phyloP scores from a whole-genome alignment of 2,329 filamentous ascomycete genomes.

The Apiospora pterosperma region DNA sequence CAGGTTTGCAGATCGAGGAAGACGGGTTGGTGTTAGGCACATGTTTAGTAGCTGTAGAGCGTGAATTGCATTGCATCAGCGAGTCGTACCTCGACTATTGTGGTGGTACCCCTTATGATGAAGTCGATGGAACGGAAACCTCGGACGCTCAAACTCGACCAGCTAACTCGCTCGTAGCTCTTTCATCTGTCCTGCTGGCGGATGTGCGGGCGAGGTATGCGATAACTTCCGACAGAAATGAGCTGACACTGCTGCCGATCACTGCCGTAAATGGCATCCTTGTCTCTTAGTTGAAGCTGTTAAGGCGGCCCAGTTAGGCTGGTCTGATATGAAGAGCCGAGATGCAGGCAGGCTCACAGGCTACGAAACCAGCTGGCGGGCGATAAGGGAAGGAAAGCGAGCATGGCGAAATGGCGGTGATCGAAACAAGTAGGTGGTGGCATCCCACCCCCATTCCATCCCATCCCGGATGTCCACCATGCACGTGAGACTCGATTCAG shows the following conservation, averaged over 20 bases:
- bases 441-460: not conserved
- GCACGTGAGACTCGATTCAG: conserved; percentile 1
- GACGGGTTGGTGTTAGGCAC: not conserved
- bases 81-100: not conserved
- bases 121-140: not conserved
- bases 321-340: not conserved
- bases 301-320: conserved; percentile 1
- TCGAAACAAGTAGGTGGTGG: not conserved
- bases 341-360: no score
- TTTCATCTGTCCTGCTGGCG: not conserved
- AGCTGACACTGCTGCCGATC: conserved; percentile 4
- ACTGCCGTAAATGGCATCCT: not conserved
- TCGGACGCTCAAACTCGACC: not conserved
- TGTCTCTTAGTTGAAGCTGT: not conserved
- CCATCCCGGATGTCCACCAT: not conserved
- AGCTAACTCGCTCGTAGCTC: not conserved
- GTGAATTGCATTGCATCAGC: not conserved
- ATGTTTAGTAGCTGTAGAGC: not conserved
- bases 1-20: not conserved
- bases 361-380: not conserved
- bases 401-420: not conserved
- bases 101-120: not conserved
- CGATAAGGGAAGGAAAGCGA: not conserved
- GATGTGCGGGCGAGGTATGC: not conserved
- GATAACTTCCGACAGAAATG: conserved; percentile 3